phyloP scores from a whole-genome alignment of 2,329 filamentous ascomycete genomes.

The Penicillium sp. region DNA sequence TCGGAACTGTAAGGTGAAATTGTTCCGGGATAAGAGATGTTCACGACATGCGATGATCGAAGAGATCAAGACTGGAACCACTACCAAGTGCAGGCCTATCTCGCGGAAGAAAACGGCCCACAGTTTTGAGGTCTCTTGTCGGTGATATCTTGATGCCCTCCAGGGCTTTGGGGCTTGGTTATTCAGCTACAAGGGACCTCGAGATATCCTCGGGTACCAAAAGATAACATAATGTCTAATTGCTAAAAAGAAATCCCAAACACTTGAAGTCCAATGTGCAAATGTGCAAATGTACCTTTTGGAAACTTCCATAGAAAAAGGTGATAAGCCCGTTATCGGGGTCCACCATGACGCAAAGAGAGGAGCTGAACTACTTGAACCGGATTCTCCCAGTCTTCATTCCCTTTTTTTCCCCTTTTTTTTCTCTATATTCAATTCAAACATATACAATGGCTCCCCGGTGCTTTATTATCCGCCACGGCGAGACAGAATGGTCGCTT shows the following conservation, averaged over 20 bases:
- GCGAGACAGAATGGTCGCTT: constrained; percentile 91
- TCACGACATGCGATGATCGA: constrained; percentile 1
- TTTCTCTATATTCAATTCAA: neutral
- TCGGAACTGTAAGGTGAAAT: constrained; percentile 5
- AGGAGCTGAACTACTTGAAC: constrained; percentile 1
- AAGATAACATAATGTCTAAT: neutral
- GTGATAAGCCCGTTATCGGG: constrained; percentile 6
- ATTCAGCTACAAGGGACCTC: neutral
- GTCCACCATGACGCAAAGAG: constrained; percentile 5
- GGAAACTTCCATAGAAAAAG: too few relatives aligned
- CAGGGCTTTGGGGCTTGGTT: too few relatives aligned
- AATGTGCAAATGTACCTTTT: neutral
- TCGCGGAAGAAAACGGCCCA: constrained; percentile 3
- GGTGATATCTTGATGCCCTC: neutral
- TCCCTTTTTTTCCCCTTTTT: neutral
- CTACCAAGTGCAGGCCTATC: neutral
- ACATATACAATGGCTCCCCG: constrained; percentile 49
- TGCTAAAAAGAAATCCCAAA: too few relatives aligned
- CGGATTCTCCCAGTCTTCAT: neutral
- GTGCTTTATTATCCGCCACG: constrained; percentile 77
- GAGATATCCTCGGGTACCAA: neutral
- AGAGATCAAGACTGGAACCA: neutral
- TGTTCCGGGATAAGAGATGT: constrained; percentile 10
- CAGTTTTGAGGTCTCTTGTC: constrained; percentile 8
- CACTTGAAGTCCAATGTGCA: neutral